Evolutionary conservation across 257 asterid genomes (phyloP), one percentile per base, ranked within the genome.

Genomic region (Petrea volubilis): DNA sequence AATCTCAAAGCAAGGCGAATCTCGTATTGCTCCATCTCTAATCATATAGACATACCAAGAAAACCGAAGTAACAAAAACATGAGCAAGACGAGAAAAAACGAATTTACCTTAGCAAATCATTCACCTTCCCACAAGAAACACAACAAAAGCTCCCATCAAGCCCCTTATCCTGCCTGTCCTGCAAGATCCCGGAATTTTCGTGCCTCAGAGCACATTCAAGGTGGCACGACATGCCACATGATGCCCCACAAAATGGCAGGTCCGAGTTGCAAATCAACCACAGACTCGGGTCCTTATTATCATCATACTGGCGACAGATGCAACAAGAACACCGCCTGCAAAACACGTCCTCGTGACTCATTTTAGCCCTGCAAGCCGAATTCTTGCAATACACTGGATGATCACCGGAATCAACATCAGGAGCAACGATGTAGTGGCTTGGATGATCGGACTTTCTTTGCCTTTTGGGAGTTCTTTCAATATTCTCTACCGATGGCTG

Each of bases 171-270:
- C 80, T 64, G 70, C 76, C 71, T 71, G 55, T 79, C 81, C 71
- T 76, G 84, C 40, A 80, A 73, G 60, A 82, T 87, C 67, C 95
- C 90, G 17, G 86, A 77, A 53, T 78, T 82, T 64, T 86, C 88
- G 9, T 83, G 91, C 50, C 81, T 76, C 46, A 92, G 84, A 24
- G 90, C 90, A 73, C 97, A 92, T 71, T 87, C 89, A 43, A 92
- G 87, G 80, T 92, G 97, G 82, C 93, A 92, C 8, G 96, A 89
- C 88, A 89, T 81, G 57, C 93, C 90, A 76, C 97, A 92, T 1
- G 95, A 81, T 11, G 62, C 70, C 15, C 75, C 83, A 66, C 78
- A 74, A 74, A 84, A 86, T 0, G 83, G 91, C 65, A 90, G 84
- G 77, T 86, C 89, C 0, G 89, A 79, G 65, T 81, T 79, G 69